Evolutionary conservation across 495 filamentous ascomycete genomes (phyloP), one percentile per base, ranked within the genome.

Genomic region (Penicillium paradoxum): DNA sequence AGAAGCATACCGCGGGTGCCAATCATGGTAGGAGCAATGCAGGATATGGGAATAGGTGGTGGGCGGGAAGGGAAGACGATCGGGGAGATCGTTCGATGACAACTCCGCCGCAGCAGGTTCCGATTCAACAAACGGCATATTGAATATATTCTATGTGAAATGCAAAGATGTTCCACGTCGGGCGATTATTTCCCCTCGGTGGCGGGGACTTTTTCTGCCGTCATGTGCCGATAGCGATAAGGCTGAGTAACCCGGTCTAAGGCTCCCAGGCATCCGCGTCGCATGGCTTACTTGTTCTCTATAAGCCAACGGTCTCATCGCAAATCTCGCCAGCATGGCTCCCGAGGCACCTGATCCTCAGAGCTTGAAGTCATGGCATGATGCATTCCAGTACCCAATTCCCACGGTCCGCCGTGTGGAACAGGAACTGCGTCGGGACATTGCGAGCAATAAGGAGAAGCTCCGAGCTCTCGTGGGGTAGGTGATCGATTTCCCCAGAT

Each of bases 11-110:
- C 47, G 83, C 50, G 86, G 79, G 58, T 96, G 87, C 93, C 93
- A 98, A 53, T 79, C 80, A 68, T 95, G 87, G 68, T 91, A 97
- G 33, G 93, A 93, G 72, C 93, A 98, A 68, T 97, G 83, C 32
- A 96, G 70, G 59, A 98, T 95, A 62, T 98, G 93, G 22, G 84
- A 80, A 59, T 84, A 82, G 5, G 83, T 88, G 38, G 96, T 79
- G 2, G 90, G 89, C 13, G 88, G 86, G 59, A 97, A 97, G 33
- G 82, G 87, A 24, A 89, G 79, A 30, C 69, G 70, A 27, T 64
- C 61, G 2, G 59, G 64, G 5, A 59, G 46, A 19, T 64, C 64
- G 9, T 54, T 49, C 0, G 50, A 56, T 27, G 61, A 29, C 0
- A 57, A 42, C 9, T 54, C 68, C 7, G 49, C 49, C 9, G 49